A percentile compares a stretch with the other conserved stretches of the same genome.
These are phyloP conservation scores for Aspergillus sp. DNA, from an alignment of 2,329 filamentous ascomycete genomes.

Conservation along the genomic window DNA sequence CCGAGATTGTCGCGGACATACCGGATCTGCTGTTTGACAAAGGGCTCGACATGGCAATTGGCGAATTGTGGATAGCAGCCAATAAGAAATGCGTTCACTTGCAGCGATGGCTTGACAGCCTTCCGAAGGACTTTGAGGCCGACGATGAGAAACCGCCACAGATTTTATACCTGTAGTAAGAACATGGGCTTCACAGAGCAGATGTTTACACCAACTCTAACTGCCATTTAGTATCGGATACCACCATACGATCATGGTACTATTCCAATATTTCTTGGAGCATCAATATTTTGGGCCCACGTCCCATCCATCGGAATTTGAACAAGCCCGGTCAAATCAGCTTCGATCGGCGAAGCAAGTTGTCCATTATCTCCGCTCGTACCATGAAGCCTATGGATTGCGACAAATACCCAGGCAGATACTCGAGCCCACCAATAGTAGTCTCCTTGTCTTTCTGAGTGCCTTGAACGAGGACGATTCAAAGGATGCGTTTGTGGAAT, in stretches of 20 bases:
- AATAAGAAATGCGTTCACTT: conserved; percentile 24
- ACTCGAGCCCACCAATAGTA: conserved; percentile 26
- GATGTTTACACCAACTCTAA: conserved; percentile 15
- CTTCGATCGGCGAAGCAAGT: conserved; percentile 28
- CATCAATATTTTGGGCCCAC: conserved; percentile 16
- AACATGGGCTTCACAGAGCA: neutral
- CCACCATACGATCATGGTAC: conserved; percentile 27
- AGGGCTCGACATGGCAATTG: conserved; percentile 13
- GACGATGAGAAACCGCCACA: conserved; percentile 29
- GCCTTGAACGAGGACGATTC: conserved; percentile 27
- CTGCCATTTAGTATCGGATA: conserved; percentile 29
- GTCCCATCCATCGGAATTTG: conserved; percentile 11
- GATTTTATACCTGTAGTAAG: conserved; percentile 34
- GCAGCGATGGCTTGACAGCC: conserved; percentile 24
- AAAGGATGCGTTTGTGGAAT: conserved; percentile 29
- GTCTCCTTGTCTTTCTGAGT: conserved; percentile 24
- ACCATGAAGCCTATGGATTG: conserved; percentile 32
- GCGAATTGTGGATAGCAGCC: conserved; percentile 23
- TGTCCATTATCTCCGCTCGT: conserved; percentile 28
- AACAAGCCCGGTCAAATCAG: conserved; percentile 21
- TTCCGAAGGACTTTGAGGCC: conserved; percentile 22
- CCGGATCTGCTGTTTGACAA: conserved; percentile 31
- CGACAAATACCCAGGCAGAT: conserved; percentile 33
- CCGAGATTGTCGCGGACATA: conserved; percentile 25
- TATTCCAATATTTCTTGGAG: conserved; percentile 29